phyloP scores from a whole-genome alignment of 1,284 basidiomycete genomes.

The Malassezia obtusa region DNA sequence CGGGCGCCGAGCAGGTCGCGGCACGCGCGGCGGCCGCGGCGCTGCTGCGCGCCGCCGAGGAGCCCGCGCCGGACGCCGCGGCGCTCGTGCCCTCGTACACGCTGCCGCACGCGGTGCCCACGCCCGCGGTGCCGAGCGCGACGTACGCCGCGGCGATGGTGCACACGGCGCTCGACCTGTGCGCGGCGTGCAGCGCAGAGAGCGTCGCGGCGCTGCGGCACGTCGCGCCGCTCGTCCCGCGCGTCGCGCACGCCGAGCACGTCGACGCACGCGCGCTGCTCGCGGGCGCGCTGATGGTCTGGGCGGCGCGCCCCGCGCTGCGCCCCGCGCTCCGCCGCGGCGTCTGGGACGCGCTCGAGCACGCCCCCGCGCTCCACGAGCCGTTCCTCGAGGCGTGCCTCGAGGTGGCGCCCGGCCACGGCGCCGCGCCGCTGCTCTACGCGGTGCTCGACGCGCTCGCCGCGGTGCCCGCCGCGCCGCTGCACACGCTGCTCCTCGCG shows the following conservation, averaged over 20 bases:
- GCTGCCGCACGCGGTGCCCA: background rate
- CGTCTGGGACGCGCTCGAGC: background rate
- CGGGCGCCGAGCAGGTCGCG: background rate
- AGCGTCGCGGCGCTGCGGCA: background rate
- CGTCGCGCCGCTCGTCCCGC: background rate
- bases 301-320: conserved; percentile 4
- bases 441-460: conserved; percentile 6
- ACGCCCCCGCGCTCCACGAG: background rate
- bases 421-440: background rate
- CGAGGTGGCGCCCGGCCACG: background rate
- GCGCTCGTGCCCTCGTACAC: background rate
- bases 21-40: background rate
- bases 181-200: background rate
- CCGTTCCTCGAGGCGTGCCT: conserved; percentile 4
- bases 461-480: background rate
- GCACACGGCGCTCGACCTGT: background rate
- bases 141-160: background rate
- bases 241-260: background rate
- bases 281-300: background rate
- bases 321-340: background rate
- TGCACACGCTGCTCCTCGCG: background rate
- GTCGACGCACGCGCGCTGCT: background rate
- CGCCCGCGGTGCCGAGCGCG: background rate
- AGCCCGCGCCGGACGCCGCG: too few relatives aligned
- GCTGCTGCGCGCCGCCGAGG: background rate